A percentile compares a stretch with the other conserved stretches of the same genome.
These are phyloP conservation scores for Pseudogymnoascus sp. DNA, from an alignment of 2,329 filamentous ascomycete species.

Conservation along the genomic window DNA sequence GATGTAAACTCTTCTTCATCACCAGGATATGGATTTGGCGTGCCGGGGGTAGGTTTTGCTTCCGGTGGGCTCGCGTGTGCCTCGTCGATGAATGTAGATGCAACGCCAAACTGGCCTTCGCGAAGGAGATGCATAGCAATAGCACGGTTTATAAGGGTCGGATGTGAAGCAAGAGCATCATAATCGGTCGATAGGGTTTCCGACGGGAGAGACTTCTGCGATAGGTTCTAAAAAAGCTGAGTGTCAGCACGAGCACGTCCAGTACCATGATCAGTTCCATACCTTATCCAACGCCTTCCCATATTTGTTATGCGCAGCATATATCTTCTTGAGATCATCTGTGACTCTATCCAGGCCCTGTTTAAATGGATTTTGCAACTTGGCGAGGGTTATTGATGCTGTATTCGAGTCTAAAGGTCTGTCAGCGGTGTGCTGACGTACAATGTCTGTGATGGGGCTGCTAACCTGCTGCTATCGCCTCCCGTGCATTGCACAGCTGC, in stretches of 20 bases:
- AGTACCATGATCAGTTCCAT: slow-evolving; percentile 15
- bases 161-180: slow-evolving; percentile 69
- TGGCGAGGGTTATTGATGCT: slow-evolving; percentile 67
- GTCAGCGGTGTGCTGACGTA: slow-evolving; percentile 10
- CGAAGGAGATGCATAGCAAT: slow-evolving; percentile 95
- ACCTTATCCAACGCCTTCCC: slow-evolving; percentile 79
- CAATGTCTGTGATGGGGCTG: slow-evolving; percentile 2
- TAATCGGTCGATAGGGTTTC: slow-evolving; percentile 69
- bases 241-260: background rate
- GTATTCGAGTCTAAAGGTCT: slow-evolving; percentile 52
- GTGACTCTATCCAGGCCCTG: slow-evolving; percentile 72
- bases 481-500: slow-evolving; percentile 62
- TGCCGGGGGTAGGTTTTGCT: slow-evolving; percentile 27
- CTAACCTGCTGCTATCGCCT: slow-evolving; percentile 63
- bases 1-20: slow-evolving; percentile 39
- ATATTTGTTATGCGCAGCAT: slow-evolving; percentile 74
- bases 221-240: background rate
- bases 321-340: slow-evolving; percentile 72
- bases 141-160: slow-evolving; percentile 76
- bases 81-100: slow-evolving; percentile 76
- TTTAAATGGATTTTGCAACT: slow-evolving; percentile 79
- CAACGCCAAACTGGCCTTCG: slow-evolving; percentile 86
- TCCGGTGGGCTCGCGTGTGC: slow-evolving; percentile 39
- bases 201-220: slow-evolving; percentile 6
- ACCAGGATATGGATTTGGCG: slow-evolving; percentile 26